Evolutionary conservation across 129 eudicot genomes (phyloP).

Genomic region (Dittrichia graveolens): DNA sequence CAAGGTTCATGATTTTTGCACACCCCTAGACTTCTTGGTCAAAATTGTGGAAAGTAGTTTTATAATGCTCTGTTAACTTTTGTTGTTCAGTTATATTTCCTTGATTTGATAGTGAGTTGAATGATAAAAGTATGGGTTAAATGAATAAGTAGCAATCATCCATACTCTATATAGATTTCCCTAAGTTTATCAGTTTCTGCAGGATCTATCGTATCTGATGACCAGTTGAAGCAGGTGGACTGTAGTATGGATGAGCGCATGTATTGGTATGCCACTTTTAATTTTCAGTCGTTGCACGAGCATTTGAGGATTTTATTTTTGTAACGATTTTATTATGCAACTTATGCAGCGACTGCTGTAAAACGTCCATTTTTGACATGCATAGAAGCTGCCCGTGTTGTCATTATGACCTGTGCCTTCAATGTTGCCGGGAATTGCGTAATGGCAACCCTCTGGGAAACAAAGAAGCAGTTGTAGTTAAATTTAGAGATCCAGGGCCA

Average conservation of each 20-base stretch:
- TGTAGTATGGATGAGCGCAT: constrained; percentile 46
- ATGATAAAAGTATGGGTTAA: too few species aligned
- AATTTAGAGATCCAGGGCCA: constrained; percentile 34
- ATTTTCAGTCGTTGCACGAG: neutral
- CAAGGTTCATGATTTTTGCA: neutral
- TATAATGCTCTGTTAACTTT: too few species aligned
- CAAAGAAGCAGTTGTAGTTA: constrained; percentile 39
- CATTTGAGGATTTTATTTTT: neutral
- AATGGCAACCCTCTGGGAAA: constrained; percentile 50
- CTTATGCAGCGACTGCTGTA: constrained; percentile 71
- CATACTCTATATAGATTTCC: neutral
- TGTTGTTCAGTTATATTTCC: too few species aligned
- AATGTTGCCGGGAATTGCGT: constrained; percentile 77
- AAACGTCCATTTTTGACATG: constrained; percentile 66
- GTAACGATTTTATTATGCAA: neutral
- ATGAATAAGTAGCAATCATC: neutral
- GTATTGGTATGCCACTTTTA: constrained; percentile 49
- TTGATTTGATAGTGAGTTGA: too few species aligned
- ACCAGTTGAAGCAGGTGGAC: constrained; percentile 31
- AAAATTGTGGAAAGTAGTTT: too few species aligned
- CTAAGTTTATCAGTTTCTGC: constrained; percentile 17
- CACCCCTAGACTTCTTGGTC: too few species aligned
- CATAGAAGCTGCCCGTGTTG: constrained; percentile 67
- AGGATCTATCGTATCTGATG: constrained; percentile 46
- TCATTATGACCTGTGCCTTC: constrained; percentile 73